Conservation (phyloP, 2,329 filamentous ascomycete genomes). For the Diaporthe sp. region DNA sequence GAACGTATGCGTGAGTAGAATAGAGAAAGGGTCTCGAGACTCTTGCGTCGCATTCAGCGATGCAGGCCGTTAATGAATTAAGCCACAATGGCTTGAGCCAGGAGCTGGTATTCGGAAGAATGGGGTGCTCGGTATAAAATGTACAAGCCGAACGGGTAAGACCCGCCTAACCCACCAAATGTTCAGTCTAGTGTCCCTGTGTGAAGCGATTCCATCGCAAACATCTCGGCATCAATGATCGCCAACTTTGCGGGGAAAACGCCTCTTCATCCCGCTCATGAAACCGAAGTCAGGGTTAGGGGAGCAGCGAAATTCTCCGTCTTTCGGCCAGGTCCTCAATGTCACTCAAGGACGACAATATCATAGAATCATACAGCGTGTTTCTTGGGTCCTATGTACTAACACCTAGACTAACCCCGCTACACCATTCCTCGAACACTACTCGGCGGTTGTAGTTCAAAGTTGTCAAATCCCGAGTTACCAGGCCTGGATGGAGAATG, state of each 20-base stretch:
- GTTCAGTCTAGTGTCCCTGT: conserved; percentile 3
- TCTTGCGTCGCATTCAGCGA: background rate
- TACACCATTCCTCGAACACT: conserved; percentile 25
- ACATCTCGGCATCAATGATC: conserved; percentile 15
- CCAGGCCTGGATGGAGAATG: conserved; percentile 6
- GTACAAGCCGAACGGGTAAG: conserved; percentile 10
- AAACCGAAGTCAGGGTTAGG: background rate
- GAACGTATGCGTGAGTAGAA: no score
- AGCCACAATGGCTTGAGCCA: background rate
- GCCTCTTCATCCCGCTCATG: background rate
- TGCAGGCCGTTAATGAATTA: background rate
- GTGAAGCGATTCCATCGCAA: conserved; percentile 4
- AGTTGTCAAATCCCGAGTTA: background rate
- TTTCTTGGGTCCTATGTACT: background rate
- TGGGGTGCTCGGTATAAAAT: conserved; percentile 11
- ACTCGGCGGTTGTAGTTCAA: conserved; percentile 31
- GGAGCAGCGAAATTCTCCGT: background rate
- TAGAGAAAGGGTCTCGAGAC: background rate
- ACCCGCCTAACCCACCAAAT: background rate
- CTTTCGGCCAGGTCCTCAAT: background rate
- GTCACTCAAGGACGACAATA: background rate
- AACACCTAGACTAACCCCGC: background rate
- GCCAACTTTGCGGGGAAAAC: conserved; percentile 28
- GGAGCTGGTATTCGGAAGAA: background rate
- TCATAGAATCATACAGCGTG: background rate